phyloP scores from a whole-genome alignment of 2,329 filamentous ascomycete genomes.

The Fusarium siculi region DNA sequence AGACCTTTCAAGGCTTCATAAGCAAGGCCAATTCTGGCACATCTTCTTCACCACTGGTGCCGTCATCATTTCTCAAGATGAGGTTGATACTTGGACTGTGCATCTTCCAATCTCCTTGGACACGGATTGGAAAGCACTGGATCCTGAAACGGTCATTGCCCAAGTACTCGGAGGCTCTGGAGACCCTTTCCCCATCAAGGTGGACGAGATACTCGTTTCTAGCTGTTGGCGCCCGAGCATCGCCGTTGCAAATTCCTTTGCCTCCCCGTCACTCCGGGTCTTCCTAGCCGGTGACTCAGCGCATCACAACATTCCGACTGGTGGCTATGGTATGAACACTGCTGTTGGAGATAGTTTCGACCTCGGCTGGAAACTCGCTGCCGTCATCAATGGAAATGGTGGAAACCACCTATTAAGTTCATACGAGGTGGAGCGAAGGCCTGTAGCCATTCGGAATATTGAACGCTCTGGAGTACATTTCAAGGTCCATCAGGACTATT shows the following conservation, averaged over 20 bases:
- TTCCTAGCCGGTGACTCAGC: background rate
- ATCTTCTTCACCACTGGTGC: background rate
- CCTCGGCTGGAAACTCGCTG: background rate
- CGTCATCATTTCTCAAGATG: background rate
- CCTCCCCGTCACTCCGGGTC: background rate
- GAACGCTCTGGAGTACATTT: background rate
- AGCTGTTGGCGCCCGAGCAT: background rate
- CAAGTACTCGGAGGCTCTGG: background rate
- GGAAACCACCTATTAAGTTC: background rate
- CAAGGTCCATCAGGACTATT: background rate
- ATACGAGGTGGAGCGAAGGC: background rate
- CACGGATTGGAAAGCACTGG: background rate
- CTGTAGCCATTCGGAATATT: background rate
- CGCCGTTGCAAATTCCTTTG: background rate
- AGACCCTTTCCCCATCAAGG: background rate
- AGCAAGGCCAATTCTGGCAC: background rate
- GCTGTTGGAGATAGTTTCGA: background rate
- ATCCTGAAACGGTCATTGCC: background rate
- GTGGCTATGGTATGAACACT: background rate
- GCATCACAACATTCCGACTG: background rate
- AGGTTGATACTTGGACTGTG: background rate
- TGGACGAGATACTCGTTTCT: background rate
- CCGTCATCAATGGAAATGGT: background rate
- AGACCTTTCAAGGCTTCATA: background rate
- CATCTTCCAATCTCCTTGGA: background rate